Evolutionary conservation across 2,329 filamentous ascomycete species (phyloP).

Genomic region (Fusarium clavum): DNA sequence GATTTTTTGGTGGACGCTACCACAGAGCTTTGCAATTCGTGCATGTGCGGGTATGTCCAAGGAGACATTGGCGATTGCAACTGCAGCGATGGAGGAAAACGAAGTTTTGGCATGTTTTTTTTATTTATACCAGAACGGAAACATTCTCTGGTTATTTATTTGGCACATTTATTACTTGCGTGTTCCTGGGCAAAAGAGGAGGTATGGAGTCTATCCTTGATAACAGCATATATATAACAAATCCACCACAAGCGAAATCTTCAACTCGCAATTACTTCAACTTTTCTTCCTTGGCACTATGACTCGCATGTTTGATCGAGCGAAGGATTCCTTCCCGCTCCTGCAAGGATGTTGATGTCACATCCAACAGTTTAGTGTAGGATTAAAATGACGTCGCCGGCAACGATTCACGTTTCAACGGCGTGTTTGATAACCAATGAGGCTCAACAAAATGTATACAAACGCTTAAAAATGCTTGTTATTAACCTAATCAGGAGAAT

Average conservation of each 20-base stretch:
- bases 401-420: background rate
- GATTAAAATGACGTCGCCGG: background rate
- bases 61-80: slow-evolving; percentile 1
- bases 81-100: slow-evolving; percentile 5
- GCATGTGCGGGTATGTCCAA: slow-evolving; percentile 3
- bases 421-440: background rate
- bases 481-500: slow-evolving; percentile 39
- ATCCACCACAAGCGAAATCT: slow-evolving; percentile 20
- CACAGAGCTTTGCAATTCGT: slow-evolving; percentile 6
- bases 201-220: slow-evolving; percentile 34
- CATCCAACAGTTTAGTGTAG: background rate
- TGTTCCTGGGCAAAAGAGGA: slow-evolving; percentile 8
- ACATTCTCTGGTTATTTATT: slow-evolving; percentile 21
- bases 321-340: background rate
- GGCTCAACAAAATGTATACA: background rate
- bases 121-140: slow-evolving; percentile 17
- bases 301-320: background rate
- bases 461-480: slow-evolving; percentile 26
- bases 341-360: slow-evolving; percentile 3
- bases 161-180: slow-evolving; percentile 8
- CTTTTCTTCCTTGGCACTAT: background rate
- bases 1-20: slow-evolving; percentile 11
- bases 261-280: background rate
- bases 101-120: slow-evolving; percentile 10
- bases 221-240: slow-evolving; percentile 32